Conservation (phyloP, 768 basidiomycete species). For the Xanthoconium stramineum region DNA sequence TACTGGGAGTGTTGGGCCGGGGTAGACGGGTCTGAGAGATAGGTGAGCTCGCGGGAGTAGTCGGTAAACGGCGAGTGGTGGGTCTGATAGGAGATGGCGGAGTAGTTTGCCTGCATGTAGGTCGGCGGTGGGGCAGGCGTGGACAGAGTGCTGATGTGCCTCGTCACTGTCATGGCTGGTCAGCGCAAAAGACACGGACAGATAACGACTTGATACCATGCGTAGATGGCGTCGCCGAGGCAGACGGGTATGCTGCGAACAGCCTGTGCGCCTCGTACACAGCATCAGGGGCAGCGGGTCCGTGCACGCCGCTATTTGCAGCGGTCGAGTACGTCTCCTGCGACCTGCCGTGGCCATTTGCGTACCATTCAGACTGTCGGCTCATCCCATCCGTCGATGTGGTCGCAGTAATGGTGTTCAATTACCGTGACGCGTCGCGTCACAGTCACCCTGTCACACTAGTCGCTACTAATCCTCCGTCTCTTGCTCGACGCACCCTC, state of each 20-base stretch:
- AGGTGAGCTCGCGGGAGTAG: constrained; percentile 59
- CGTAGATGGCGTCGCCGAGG: constrained; percentile 72
- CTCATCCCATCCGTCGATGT: constrained; percentile 18
- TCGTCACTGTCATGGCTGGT: constrained; percentile 48
- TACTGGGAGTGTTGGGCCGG: constrained; percentile 49
- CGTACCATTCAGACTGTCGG: constrained; percentile 24
- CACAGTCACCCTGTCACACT: constrained; percentile 14
- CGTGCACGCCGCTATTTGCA: not conserved
- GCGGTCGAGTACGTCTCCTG: constrained; percentile 13
- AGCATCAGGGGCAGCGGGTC: constrained; percentile 38
- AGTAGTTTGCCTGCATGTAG: constrained; percentile 51
- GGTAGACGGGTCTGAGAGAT: constrained; percentile 48
- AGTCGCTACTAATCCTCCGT: constrained; percentile 36
- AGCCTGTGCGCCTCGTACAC: constrained; percentile 68
- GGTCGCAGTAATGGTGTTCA: not conserved
- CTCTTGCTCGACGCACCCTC: constrained; percentile 56
- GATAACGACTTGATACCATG: constrained; percentile 51
- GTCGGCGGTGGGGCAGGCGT: constrained; percentile 59
- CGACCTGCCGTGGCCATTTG: constrained; percentile 15
- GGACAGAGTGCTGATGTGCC: constrained; percentile 62
- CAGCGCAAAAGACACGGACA: constrained; percentile 8
- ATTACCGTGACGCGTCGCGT: constrained; percentile 16
- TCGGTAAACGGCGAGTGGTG: constrained; percentile 55
- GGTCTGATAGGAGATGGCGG: constrained; percentile 27
- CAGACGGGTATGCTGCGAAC: constrained; percentile 66